Evolutionary conservation across 305 asterid genomes (phyloP).

Genomic region (Ilex paraguariensis): DNA sequence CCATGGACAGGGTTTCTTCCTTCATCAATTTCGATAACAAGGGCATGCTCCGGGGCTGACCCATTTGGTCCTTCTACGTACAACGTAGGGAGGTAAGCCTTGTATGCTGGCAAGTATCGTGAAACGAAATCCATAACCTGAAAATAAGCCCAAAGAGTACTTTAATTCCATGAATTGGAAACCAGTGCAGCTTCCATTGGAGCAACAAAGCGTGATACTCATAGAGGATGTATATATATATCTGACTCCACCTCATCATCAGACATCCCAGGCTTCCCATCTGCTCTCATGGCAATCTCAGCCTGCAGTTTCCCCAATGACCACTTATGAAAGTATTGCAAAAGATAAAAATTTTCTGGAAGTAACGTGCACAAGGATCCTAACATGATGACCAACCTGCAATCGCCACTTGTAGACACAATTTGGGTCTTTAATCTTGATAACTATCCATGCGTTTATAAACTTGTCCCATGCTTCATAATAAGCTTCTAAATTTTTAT

Average conservation of each 20-base stretch:
- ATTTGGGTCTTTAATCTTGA: constrained; percentile 87
- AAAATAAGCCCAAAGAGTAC: constrained; percentile 1
- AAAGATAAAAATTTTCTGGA: neutral
- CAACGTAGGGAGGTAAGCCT: constrained; percentile 93
- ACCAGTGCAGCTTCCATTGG: too few species aligned
- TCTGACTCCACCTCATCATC: constrained; percentile 69
- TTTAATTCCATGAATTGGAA: neutral
- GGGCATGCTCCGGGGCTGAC: constrained; percentile 56
- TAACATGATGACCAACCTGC: constrained; percentile 41
- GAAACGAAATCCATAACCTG: constrained; percentile 92
- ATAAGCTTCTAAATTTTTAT: constrained; percentile 74
- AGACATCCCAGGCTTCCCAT: constrained; percentile 78
- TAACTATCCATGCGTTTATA: constrained; percentile 80
- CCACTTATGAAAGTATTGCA: constrained; percentile 13
- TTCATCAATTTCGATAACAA: constrained; percentile 76
- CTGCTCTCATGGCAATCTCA: constrained; percentile 86
- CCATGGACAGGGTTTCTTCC: constrained; percentile 91
- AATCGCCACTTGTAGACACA: constrained; percentile 87
- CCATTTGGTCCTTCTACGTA: constrained; percentile 92
- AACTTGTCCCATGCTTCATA: constrained; percentile 90
- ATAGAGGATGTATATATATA: neutral
- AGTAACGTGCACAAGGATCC: constrained; percentile 8
- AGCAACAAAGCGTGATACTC: neutral
- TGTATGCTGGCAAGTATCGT: constrained; percentile 89
- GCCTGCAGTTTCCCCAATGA: constrained; percentile 47